These are phyloP conservation scores for Candida adriatica DNA, from an alignment of 805 yeast species.

Conservation along the genomic window DNA sequence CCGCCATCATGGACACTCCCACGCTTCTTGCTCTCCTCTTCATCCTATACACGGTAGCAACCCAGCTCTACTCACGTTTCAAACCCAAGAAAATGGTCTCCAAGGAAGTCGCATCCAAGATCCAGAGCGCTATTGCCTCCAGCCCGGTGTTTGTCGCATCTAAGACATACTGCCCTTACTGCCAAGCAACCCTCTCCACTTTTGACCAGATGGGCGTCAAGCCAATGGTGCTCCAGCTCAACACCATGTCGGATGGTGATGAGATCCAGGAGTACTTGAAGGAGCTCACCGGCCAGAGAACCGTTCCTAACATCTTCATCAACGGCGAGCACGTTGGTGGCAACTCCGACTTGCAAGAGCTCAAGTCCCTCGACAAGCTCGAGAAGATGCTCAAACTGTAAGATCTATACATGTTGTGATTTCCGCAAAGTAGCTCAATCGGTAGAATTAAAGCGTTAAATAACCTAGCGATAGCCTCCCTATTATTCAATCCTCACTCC, in stretches of 20 bases:
- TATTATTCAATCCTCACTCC: no score
- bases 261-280: slow-evolving; percentile 75
- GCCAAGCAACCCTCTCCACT: slow-evolving; percentile 39
- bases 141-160: slow-evolving; percentile 77
- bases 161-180: slow-evolving; percentile 68
- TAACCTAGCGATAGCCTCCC: no score
- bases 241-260: slow-evolving; percentile 61
- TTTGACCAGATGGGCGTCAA: slow-evolving; percentile 34
- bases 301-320: slow-evolving; percentile 91
- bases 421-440: no score
- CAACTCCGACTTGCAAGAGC: slow-evolving; percentile 76
- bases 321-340: slow-evolving; percentile 94
- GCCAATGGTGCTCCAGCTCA: slow-evolving; percentile 38
- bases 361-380: slow-evolving; percentile 57
- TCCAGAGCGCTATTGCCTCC: slow-evolving; percentile 54
- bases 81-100: slow-evolving; percentile 59
- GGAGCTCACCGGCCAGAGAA: slow-evolving; percentile 79
- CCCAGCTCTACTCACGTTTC: no score
- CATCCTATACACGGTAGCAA: no score
- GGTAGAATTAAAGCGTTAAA: no score
- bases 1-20: no score
- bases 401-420: no score
- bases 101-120: slow-evolving; percentile 48
- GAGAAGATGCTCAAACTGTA: slow-evolving; percentile 29
- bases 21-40: no score